A percentile compares a stretch with the other conserved stretches of the same genome.
Evolutionary conservation across 129 eudicot genomes (phyloP).

Genomic region (Lactuca saligna): DNA sequence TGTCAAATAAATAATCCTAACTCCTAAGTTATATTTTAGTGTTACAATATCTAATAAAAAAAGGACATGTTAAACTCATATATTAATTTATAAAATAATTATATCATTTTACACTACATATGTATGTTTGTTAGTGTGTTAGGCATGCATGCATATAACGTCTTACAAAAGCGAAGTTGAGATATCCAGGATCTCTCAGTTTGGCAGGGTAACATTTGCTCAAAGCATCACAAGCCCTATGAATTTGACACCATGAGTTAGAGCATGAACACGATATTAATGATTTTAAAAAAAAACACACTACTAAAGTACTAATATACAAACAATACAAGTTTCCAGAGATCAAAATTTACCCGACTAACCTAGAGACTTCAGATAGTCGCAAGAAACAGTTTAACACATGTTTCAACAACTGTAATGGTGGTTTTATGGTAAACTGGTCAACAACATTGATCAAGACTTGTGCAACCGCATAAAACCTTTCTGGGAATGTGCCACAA

Average conservation of each 20-base stretch:
- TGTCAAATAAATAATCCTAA: neutral
- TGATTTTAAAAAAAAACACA: neutral
- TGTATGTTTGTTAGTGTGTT: conserved; percentile 6
- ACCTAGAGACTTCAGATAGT: conserved; percentile 43
- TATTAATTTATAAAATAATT: too few species aligned
- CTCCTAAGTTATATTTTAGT: neutral
- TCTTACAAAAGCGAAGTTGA: conserved; percentile 42
- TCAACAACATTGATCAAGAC: conserved; percentile 26
- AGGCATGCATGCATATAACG: neutral
- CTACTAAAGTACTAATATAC: neutral
- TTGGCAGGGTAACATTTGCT: conserved; percentile 30
- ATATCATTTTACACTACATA: neutral
- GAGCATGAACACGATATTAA: neutral
- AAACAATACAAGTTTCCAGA: conserved; percentile 3
- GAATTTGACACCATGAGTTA: conserved; percentile 23
- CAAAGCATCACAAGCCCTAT: conserved; percentile 40
- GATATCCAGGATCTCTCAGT: conserved; percentile 30
- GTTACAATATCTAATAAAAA: neutral
- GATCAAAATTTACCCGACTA: conserved; percentile 36
- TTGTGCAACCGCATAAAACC: conserved; percentile 26
- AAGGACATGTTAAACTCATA: neutral
- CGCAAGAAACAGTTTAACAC: conserved; percentile 36
- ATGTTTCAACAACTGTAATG: conserved; percentile 35
- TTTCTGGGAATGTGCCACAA: conserved; percentile 26
- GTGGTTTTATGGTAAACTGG: conserved; percentile 23